These are phyloP conservation scores for Aspergillus bombycis DNA, from an alignment of 2,329 filamentous ascomycete genomes.

Conservation along the genomic window DNA sequence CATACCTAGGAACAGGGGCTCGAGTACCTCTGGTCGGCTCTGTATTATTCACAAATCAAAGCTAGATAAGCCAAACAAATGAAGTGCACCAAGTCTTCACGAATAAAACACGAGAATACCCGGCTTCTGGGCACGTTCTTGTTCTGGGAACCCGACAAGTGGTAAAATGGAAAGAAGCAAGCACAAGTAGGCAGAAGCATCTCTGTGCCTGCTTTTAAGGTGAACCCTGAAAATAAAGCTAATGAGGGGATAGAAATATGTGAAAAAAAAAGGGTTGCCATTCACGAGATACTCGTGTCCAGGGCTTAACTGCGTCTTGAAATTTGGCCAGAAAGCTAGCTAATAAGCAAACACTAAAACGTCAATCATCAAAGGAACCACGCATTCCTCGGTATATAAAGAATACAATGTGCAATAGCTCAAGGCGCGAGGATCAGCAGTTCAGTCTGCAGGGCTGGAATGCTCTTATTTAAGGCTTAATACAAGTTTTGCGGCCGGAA, in stretches of 20 bases:
- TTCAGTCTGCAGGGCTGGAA: slow-evolving; percentile 15
- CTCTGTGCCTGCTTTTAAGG: neutral
- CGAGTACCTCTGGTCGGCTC: neutral
- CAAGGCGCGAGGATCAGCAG: neutral
- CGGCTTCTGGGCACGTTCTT: neutral
- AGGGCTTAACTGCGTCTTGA: neutral
- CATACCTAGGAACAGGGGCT: neutral
- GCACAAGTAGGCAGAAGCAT: neutral
- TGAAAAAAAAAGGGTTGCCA: neutral
- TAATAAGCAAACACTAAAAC: neutral
- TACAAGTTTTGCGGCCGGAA: neutral
- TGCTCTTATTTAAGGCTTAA: neutral
- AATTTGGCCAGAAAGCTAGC: neutral
- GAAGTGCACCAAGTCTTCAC: neutral
- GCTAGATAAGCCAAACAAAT: neutral
- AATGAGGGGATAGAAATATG: neutral
- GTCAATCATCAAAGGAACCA: neutral
- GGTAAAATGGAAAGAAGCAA: neutral
- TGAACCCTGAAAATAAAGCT: neutral
- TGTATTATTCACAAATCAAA: neutral
- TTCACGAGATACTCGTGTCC: neutral
- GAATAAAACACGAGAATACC: neutral
- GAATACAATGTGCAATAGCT: neutral
- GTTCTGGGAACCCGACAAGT: neutral
- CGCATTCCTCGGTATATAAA: slow-evolving; percentile 26